Base-by-base conservation (phyloP, 2,329 filamentous ascomycete genomes). In the Colletotrichum eremochloae region DNA sequence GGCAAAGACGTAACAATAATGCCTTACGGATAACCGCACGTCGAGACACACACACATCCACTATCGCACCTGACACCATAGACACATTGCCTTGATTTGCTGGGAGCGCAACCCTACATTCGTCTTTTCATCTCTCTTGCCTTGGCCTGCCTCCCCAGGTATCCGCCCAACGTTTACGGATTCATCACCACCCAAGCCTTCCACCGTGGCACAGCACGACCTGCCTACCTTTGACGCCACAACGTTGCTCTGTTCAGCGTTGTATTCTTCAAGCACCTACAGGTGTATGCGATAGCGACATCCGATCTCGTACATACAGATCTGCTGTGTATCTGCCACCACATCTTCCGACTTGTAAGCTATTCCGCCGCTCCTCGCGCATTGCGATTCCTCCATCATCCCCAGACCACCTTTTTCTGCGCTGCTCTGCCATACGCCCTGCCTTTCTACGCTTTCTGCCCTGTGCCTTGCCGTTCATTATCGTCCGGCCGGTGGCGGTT, bases 341-440 rank as follows among this genome's bases (percentile, higher is more conserved):
- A 60, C 24, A 52, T 50, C n/a, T 50, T 15, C 52, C 36, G n/a
- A 50, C 60, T 52, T 63, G 60, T 63, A 52, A 63, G 60, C 48
- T 40, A 56, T 56, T 38, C 53, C 53, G 53, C 11, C 53, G 14
- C 33, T 15, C 20, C 33, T 38, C 53, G 33, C 53, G 33, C 33
- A 24, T 38, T 56, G 33, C 33, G 20, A 14, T 40, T 18, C 18
- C 33, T 29, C 33, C 14, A 50, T 18, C n/a, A 31, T 29, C 31
- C 36, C 7, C 3, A 33, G 5, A 24, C 20, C 6, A n/a, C n/a
- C 14, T 40, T 24, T 20, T 50, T 38, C 20, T n/a, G 31, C 20
- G 60, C 20, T 50, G 8, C n/a, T 20, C 33, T 36, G 12, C 14
- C 15, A 31, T n/a, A 9, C 14, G 31, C 7, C 31, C 31, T 24